A percentile compares a stretch with the other conserved stretches of the same genome.
Conservation (phyloP, 805 yeast species). For the Cyberlindnera euphorbiae region DNA sequence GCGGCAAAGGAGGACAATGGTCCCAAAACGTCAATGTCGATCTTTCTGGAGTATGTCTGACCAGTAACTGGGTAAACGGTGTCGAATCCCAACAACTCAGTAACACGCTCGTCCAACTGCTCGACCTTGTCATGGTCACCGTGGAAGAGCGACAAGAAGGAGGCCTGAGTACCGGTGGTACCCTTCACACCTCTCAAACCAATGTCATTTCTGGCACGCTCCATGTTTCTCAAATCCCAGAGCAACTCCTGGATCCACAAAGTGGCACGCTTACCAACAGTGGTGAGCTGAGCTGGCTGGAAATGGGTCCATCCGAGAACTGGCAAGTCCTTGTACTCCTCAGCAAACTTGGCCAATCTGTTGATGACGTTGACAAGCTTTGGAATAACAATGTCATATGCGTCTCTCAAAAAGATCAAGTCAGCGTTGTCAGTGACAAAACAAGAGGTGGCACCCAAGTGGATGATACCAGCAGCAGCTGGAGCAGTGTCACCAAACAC, state of each 20-base stretch:
- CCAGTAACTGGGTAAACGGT: slow-evolving; percentile 97
- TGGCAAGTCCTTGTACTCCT: slow-evolving; percentile 90
- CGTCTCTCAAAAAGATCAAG: slow-evolving; percentile 92
- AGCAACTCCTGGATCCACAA: slow-evolving; percentile 95
- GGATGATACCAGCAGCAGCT: slow-evolving; percentile 95
- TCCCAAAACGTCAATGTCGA: slow-evolving; percentile 88
- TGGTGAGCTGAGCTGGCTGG: slow-evolving; percentile 98
- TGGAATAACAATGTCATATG: slow-evolving; percentile 88
- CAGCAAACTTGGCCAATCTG: slow-evolving; percentile 82
- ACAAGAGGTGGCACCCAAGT: slow-evolving; percentile 97
- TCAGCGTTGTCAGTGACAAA: slow-evolving; percentile 98
- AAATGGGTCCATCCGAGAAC: slow-evolving; percentile 99
- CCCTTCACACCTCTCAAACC: slow-evolving; percentile 99
- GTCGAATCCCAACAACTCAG: slow-evolving; percentile 88
- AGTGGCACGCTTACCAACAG: slow-evolving; percentile 97
- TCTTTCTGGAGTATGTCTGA: slow-evolving; percentile 98
- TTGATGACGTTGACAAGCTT: slow-evolving; percentile 94
- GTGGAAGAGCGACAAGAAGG: slow-evolving; percentile 90
- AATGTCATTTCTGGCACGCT: slow-evolving; percentile 92
- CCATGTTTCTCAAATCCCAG: slow-evolving; percentile 96
- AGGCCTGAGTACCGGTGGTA: slow-evolving; percentile 98
- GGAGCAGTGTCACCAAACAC: slow-evolving; percentile 91
- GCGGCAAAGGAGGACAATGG: slow-evolving; percentile 96
- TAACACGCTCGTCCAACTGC: slow-evolving; percentile 84
- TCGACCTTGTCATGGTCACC: slow-evolving; percentile 98